Percentiles rank a stretch among this genome's conserved stretches.
These are phyloP conservation scores for Scutellaria galericulata DNA, from an alignment of 257 asterid genomes.

Conservation along the genomic window DNA sequence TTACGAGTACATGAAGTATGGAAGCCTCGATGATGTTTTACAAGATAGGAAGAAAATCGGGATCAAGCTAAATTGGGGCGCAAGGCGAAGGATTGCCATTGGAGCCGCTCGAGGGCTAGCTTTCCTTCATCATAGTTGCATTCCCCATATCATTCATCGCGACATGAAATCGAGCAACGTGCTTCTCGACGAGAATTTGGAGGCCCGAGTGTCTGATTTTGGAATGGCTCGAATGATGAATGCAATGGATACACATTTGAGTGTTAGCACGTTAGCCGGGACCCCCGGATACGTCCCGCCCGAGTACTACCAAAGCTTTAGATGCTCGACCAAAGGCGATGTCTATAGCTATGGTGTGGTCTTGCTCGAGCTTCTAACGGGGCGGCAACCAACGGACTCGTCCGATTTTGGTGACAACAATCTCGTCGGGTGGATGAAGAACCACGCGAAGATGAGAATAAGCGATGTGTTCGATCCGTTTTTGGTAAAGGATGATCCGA, in stretches of 20 bases:
- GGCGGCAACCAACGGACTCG: slow-evolving; percentile 78
- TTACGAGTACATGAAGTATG: slow-evolving; percentile 88
- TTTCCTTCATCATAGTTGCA: slow-evolving; percentile 82
- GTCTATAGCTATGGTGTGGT: slow-evolving; percentile 94
- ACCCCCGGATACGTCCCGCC: slow-evolving; percentile 97
- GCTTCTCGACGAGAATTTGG: slow-evolving; percentile 72
- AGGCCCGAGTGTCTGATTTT: slow-evolving; percentile 90
- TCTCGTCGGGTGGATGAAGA: slow-evolving; percentile 89
- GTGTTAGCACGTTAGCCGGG: slow-evolving; percentile 91
- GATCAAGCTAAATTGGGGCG: slow-evolving; percentile 67
- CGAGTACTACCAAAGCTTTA: slow-evolving; percentile 85
- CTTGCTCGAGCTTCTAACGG: slow-evolving; percentile 82
- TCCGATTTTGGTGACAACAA: slow-evolving; percentile 88
- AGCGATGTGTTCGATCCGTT: slow-evolving; percentile 70
- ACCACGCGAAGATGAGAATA: slow-evolving; percentile 55
- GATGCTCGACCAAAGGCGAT: slow-evolving; percentile 84
- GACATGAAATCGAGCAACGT: slow-evolving; percentile 99
- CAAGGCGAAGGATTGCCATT: slow-evolving; percentile 73
- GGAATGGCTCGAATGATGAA: slow-evolving; percentile 95
- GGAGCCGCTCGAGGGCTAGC: slow-evolving; percentile 91
- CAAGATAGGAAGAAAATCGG: slow-evolving; percentile 64
- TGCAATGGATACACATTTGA: slow-evolving; percentile 82
- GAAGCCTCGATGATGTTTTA: slow-evolving; percentile 82
- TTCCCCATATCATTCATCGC: slow-evolving; percentile 79
- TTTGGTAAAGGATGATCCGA: slow-evolving; percentile 61